Evolutionary conservation across 495 filamentous ascomycete genomes (phyloP).

Genomic region (Xylaria flabelliformis): DNA sequence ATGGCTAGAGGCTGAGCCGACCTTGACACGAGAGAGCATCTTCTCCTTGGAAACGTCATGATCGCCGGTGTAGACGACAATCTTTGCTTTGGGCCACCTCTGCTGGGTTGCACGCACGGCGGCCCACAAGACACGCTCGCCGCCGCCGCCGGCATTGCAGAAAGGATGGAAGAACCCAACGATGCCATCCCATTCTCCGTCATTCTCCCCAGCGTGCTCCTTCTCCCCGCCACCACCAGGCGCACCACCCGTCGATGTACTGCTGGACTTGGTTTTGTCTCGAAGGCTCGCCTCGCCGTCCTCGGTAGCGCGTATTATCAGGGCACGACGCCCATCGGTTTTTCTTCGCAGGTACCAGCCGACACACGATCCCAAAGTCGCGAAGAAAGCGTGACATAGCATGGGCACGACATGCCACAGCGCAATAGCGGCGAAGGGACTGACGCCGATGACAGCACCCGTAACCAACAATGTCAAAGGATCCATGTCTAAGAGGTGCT

Average conservation of each 20-base stretch:
- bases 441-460: slow-evolving; percentile 36
- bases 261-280: slow-evolving; percentile 41
- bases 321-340: slow-evolving; percentile 5
- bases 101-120: slow-evolving; percentile 90
- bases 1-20: slow-evolving; percentile 36
- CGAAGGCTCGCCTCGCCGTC: slow-evolving; percentile 56
- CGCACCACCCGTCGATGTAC: slow-evolving; percentile 77
- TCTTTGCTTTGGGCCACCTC: slow-evolving; percentile 85
- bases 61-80: slow-evolving; percentile 93
- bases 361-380: slow-evolving; percentile 50
- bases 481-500: slow-evolving; percentile 31
- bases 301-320: slow-evolving; percentile 8
- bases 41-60: slow-evolving; percentile 79
- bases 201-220: slow-evolving; percentile 62
- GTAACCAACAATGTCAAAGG: slow-evolving; percentile 36
- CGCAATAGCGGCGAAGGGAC: slow-evolving; percentile 34
- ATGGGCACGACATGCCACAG: slow-evolving; percentile 41
- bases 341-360: slow-evolving; percentile 65
- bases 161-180: slow-evolving; percentile 98
- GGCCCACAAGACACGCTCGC: slow-evolving; percentile 96
- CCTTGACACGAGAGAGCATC: slow-evolving; percentile 80
- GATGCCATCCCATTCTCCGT: slow-evolving; percentile 75
- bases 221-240: slow-evolving; percentile 63
- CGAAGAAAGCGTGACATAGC: slow-evolving; percentile 46
- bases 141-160: slow-evolving; percentile 95